Base-by-base conservation (phyloP, 2,329 filamentous ascomycete species). In the Sporothrix variecibatus region DNA sequence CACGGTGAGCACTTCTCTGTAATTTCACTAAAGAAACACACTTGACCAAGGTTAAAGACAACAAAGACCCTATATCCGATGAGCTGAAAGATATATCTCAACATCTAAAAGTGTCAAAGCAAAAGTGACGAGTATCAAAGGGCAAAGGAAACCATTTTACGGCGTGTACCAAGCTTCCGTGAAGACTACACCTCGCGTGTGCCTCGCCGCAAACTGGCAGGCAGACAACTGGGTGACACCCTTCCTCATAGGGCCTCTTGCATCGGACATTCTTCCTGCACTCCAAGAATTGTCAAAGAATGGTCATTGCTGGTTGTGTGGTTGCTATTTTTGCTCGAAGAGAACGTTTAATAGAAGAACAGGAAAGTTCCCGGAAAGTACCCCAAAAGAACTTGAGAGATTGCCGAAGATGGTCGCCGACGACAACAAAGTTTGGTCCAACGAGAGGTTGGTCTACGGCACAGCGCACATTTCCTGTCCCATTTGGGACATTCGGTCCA, bases 391-490 rank as follows among this genome's bases (percentile, higher is more conserved):
- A 38, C 31, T n/a, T 31, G 17, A 38, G 31, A 62, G 31, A 23
- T 43, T 62, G 31, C 58, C 58, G 58, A 62, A 62, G 58, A 38
- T 34, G 31, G 31, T n/a, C 28, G 51, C 51, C n/a, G 51, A 38
- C 53, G 31, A 62, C 31, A 38, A 20, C 31, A 40, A 62, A 38
- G 58, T 38, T 38, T 38, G 31, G 8, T 62, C 58, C 58, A 62
- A 64, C 60, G 23, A 38, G 31, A 65, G n/a, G 60, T n/a, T 20
- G 34, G 60, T 64, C 31, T 40, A 23, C 60, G 60, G 60, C 60
- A 40, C 60, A 40, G 60, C 60, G 40, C 12, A 17, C 60, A 64
- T 12, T 38, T 23, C 28, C 20, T 23, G n/a, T 64, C 60, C 60
- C 31, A 64, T 40, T 64, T 64, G 4, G 51, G 43, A 1, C 43